Evolutionary conservation across 371 early-diverging fungal genomes (phyloP).

Genomic region (Zopfochytrium polystomum): DNA sequence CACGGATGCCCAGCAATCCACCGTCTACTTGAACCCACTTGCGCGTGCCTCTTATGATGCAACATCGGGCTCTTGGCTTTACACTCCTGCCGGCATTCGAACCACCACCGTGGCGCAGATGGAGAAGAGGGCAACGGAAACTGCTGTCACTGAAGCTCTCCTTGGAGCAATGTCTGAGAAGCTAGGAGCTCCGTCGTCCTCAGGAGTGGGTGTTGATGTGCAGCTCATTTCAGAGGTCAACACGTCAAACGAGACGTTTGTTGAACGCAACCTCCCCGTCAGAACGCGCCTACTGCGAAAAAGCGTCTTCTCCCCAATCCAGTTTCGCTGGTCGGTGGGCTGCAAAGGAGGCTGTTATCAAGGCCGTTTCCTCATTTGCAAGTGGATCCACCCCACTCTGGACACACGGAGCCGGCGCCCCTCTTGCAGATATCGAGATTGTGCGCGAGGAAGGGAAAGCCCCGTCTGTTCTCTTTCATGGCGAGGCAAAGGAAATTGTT

Average conservation of each 20-base stretch:
- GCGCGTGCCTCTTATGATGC: constrained; percentile 83
- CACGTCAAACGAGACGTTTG: constrained; percentile 76
- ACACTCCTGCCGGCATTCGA: constrained; percentile 32
- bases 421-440: constrained; percentile 88
- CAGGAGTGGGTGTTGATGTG: constrained; percentile 86
- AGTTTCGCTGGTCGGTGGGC: constrained; percentile 95
- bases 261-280: constrained; percentile 81
- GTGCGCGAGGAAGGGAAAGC: constrained; percentile 72
- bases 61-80: constrained; percentile 70
- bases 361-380: constrained; percentile 74
- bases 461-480: constrained; percentile 81
- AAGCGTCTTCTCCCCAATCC: constrained; percentile 62
- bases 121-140: constrained; percentile 54
- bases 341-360: constrained; percentile 95
- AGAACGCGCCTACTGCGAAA: constrained; percentile 80
- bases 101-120: constrained; percentile 27
- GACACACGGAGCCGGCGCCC: constrained; percentile 81
- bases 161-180: constrained; percentile 12
- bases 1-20: constrained; percentile 76
- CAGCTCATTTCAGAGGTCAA: constrained; percentile 81
- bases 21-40: constrained; percentile 87
- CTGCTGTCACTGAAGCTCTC: constrained; percentile 54
- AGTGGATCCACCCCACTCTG: constrained; percentile 59
- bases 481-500: constrained; percentile 75
- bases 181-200: constrained; percentile 4